These are phyloP conservation scores for Mayamaea pseudoterrestris DNA, from an alignment of 108 stramenopile species.

Conservation along the genomic window DNA sequence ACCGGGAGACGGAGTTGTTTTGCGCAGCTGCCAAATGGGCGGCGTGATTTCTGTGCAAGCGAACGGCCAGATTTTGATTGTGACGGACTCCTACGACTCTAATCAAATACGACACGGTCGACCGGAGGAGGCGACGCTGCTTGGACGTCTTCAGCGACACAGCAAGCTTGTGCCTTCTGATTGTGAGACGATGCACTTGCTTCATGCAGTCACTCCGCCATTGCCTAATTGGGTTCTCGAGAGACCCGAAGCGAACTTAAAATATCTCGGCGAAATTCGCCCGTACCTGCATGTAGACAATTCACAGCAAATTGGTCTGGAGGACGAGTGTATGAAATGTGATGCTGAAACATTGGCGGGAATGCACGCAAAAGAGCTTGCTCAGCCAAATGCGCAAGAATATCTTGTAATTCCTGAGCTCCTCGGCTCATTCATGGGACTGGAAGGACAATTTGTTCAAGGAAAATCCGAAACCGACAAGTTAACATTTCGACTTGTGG, in stretches of 20 bases:
- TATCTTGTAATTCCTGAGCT: slow-evolving; percentile 56
- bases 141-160: slow-evolving; percentile 2
- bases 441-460: slow-evolving; percentile 40
- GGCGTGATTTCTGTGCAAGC: slow-evolving; percentile 42
- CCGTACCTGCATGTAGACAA: not conserved
- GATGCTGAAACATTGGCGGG: slow-evolving; percentile 6
- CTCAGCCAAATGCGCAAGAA: slow-evolving; percentile 45
- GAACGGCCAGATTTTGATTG: not conserved
- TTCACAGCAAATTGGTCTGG: slow-evolving; percentile 5
- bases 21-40: slow-evolving; percentile 48
- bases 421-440: slow-evolving; percentile 69
- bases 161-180: not conserved
- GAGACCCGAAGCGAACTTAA: no score
- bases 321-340: not conserved
- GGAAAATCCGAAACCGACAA: not conserved
- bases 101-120: slow-evolving; percentile 13
- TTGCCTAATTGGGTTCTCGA: not conserved
- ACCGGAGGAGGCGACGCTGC: slow-evolving; percentile 2
- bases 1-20: slow-evolving; percentile 47
- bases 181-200: not conserved
- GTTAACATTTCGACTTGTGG: slow-evolving; percentile 14
- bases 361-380: slow-evolving; percentile 3
- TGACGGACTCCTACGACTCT: slow-evolving; percentile 16
- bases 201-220: not conserved
- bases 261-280: slow-evolving; percentile 4